Conservation (phyloP, 139 green algal genomes). For the Ettlia oleoabundans region DNA sequence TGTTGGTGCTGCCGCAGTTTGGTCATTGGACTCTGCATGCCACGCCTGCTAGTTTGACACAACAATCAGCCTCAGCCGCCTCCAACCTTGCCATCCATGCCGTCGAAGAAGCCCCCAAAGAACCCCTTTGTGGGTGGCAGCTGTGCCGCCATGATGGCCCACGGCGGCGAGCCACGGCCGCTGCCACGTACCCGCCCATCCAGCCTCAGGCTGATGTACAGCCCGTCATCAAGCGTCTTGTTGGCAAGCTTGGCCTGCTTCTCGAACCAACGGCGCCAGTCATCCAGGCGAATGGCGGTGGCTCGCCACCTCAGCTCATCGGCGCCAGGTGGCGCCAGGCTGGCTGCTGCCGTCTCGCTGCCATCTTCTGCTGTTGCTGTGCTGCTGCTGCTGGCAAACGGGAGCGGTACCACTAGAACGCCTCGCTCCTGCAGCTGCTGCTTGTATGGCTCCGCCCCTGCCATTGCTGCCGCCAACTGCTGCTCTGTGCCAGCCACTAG, state of each 20-base stretch:
- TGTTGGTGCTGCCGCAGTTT: no score
- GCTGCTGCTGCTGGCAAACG: conserved; percentile 49
- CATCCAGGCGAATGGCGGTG: conserved; percentile 46
- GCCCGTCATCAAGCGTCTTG: conserved; percentile 31
- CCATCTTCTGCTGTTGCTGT: neutral
- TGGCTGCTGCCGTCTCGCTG: neutral
- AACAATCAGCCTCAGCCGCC: neutral
- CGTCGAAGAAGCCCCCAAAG: conserved; percentile 73
- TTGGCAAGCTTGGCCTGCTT: conserved; percentile 66
- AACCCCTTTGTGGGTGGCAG: conserved; percentile 70
- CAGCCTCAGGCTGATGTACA: conserved; percentile 81
- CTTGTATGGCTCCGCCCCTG: conserved; percentile 65
- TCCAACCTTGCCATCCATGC: conserved; percentile 70
- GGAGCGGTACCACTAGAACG: conserved; percentile 76
- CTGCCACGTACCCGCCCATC: conserved; percentile 78
- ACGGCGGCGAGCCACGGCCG: conserved; percentile 70
- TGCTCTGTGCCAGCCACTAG: conserved; percentile 65
- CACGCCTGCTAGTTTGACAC: neutral
- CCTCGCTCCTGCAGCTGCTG: conserved; percentile 69
- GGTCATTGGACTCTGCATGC: no score
- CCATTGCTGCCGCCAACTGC: conserved; percentile 67
- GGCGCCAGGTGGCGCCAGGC: neutral
- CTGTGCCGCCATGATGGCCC: conserved; percentile 61
- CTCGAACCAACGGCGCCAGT: conserved; percentile 74
- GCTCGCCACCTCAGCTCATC: conserved; percentile 66